These are phyloP conservation scores for Rhinocladiella similis DNA, from an alignment of 2,329 filamentous ascomycete species.

Conservation along the genomic window DNA sequence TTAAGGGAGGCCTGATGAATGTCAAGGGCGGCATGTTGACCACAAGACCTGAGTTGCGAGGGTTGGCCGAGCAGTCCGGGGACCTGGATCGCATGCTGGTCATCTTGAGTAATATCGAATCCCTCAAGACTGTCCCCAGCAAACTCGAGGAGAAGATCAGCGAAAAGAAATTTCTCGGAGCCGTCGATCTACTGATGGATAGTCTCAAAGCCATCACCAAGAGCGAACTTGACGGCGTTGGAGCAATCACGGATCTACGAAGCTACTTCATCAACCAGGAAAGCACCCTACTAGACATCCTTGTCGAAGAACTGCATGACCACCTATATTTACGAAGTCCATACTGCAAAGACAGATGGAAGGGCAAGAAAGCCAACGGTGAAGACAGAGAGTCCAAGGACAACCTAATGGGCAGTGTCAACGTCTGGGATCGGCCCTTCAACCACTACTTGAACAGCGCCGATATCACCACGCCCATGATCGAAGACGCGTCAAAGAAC, in stretches of 20 bases:
- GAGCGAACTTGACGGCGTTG: constrained; percentile 88
- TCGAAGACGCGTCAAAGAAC: constrained; percentile 88
- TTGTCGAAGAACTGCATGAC: constrained; percentile 96
- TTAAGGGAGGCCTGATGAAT: constrained; percentile 79
- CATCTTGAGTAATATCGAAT: constrained; percentile 79
- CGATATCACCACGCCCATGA: constrained; percentile 58
- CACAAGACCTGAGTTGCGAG: constrained; percentile 87
- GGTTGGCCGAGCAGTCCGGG: constrained; percentile 81
- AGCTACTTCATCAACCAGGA: constrained; percentile 93
- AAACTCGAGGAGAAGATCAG: constrained; percentile 92
- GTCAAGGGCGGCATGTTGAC: constrained; percentile 80
- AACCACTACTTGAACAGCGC: constrained; percentile 59
- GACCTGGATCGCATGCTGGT: constrained; percentile 89
- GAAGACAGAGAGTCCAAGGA: constrained; percentile 32
- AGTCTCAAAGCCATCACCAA: constrained; percentile 80
- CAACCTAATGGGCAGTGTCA: constrained; percentile 24
- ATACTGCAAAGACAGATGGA: constrained; percentile 96
- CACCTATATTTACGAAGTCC: constrained; percentile 97
- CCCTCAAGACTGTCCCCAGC: constrained; percentile 84
- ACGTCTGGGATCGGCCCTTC: constrained; percentile 54
- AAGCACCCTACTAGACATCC: constrained; percentile 83
- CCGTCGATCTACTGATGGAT: constrained; percentile 87
- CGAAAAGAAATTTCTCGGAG: constrained; percentile 90
- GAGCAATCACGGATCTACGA: constrained; percentile 80
- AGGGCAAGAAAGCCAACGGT: constrained; percentile 58